phyloP scores from a whole-genome alignment of 106 monocot genomes.

The Vanilla planifolia region DNA sequence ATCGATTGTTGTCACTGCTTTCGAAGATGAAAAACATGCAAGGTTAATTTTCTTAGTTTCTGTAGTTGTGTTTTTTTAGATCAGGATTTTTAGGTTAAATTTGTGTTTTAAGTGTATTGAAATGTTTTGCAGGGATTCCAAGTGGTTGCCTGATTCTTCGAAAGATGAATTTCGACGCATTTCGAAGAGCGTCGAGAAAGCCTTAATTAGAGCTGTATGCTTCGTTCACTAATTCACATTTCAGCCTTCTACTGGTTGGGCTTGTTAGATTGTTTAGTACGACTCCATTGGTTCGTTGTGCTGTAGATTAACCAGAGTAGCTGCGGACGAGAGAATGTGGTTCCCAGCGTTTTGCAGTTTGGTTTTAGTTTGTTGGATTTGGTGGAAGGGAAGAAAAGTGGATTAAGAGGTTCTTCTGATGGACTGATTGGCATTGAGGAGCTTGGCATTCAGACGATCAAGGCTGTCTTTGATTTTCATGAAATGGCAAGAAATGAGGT shows the following conservation, averaged over 20 bases:
- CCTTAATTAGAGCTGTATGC: conserved; percentile 69
- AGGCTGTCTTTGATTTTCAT: conserved; percentile 68
- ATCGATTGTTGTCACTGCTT: conserved; percentile 27
- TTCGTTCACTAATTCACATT: neutral
- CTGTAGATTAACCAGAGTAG: conserved; percentile 65
- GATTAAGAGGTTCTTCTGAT: conserved; percentile 12
- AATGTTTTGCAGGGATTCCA: conserved; percentile 49
- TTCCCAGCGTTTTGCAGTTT: conserved; percentile 77
- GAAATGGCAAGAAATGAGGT: conserved; percentile 78
- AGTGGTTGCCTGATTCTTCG: conserved; percentile 64
- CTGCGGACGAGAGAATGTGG: conserved; percentile 67
- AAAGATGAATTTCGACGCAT: conserved; percentile 53
- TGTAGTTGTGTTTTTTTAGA: neutral
- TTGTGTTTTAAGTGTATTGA: neutral
- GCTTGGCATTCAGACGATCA: conserved; percentile 61
- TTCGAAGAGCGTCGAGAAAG: conserved; percentile 47
- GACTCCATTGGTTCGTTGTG: neutral
- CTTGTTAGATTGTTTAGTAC: neutral
- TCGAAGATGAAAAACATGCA: conserved; percentile 36
- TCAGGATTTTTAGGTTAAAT: neutral
- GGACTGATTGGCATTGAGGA: conserved; percentile 58
- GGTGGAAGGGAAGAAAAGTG: conserved; percentile 20
- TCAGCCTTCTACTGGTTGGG: neutral
- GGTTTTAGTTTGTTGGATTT: conserved; percentile 73
- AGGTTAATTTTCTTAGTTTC: conserved; percentile 30